These are phyloP conservation scores for Malassezia furfur DNA, from an alignment of 1,284 basidiomycete species.

Conservation along the genomic window DNA sequence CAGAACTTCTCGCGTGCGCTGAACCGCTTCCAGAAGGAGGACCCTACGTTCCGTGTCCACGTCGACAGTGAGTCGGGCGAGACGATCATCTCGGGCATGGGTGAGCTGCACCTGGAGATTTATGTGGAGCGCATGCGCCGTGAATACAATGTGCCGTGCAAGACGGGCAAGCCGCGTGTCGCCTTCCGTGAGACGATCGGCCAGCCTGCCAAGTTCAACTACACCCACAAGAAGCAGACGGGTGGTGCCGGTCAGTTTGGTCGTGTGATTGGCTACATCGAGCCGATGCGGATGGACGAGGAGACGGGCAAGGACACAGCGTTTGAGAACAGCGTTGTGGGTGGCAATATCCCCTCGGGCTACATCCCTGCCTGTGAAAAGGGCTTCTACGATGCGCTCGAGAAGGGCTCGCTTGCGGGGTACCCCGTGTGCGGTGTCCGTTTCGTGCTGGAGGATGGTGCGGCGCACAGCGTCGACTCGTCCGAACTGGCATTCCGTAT, in stretches of 20 bases:
- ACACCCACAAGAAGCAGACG: conserved; percentile 97
- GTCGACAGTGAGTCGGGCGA: conserved; percentile 89
- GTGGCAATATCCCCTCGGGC: conserved; percentile 78
- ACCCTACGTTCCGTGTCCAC: conserved; percentile 96
- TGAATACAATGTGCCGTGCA: conserved; percentile 89
- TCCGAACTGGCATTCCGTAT: conserved; percentile 91
- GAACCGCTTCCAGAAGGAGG: conserved; percentile 97
- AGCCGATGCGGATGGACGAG: conserved; percentile 73
- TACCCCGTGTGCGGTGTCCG: conserved; percentile 78
- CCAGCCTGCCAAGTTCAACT: conserved; percentile 69
- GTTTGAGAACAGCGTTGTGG: conserved; percentile 83
- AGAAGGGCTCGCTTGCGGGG: conserved; percentile 82
- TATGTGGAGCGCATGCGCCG: conserved; percentile 98
- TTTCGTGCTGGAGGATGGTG: conserved; percentile 84
- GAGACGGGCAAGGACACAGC: conserved; percentile 75
- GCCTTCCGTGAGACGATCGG: conserved; percentile 94
- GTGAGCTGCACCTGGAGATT: conserved; percentile 95
- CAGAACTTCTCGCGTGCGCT: conserved; percentile 86
- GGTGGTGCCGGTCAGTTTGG: conserved; percentile 96
- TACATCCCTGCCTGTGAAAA: conserved; percentile 94
- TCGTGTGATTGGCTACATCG: conserved; percentile 76
- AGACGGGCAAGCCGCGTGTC: conserved; percentile 89
- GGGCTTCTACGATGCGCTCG: conserved; percentile 89
- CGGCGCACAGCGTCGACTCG: conserved; percentile 89
- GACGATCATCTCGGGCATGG: conserved; percentile 99